Percentiles rank a stretch among this genome's conserved stretches.
These are phyloP conservation scores for Phytophthora citricola DNA, from an alignment of 352 stramenopile genomes.

Conservation along the genomic window DNA sequence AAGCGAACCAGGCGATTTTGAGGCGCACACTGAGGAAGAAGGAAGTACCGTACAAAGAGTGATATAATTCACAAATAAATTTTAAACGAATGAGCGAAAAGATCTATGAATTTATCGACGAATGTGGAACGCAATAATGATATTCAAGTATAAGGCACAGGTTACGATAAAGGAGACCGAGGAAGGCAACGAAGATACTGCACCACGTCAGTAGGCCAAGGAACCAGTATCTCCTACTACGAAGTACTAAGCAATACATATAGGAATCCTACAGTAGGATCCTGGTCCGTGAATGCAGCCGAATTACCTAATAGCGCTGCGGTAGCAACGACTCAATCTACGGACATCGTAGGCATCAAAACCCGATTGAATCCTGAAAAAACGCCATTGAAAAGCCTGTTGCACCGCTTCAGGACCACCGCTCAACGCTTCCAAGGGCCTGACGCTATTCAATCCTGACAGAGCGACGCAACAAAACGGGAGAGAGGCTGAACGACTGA, in stretches of 20 bases:
- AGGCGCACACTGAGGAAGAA: conserved; percentile 4
- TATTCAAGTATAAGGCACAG: neutral
- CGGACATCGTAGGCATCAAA: too few species aligned
- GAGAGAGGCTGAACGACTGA: conserved; percentile 7
- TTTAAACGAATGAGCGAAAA: conserved; percentile 15
- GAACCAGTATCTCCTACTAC: too few species aligned
- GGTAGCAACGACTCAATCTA: neutral
- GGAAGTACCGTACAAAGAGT: neutral
- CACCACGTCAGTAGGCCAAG: neutral
- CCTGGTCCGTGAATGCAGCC: too few species aligned
- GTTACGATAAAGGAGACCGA: neutral
- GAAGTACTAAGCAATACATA: too few species aligned
- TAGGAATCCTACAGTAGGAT: too few species aligned
- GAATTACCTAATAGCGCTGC: neutral
- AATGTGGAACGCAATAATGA: neutral
- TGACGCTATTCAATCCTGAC: neutral
- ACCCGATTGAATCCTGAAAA: too few species aligned
- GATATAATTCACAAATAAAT: conserved; percentile 6
- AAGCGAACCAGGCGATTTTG: conserved; percentile 2
- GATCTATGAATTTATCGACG: neutral
- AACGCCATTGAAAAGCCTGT: too few species aligned
- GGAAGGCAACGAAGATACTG: neutral
- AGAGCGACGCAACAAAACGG: conserved; percentile 4
- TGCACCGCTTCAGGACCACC: too few species aligned
- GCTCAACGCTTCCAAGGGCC: too few species aligned